Base-by-base conservation (phyloP, 352 stramenopile genomes). In the Detonula confervacea region DNA sequence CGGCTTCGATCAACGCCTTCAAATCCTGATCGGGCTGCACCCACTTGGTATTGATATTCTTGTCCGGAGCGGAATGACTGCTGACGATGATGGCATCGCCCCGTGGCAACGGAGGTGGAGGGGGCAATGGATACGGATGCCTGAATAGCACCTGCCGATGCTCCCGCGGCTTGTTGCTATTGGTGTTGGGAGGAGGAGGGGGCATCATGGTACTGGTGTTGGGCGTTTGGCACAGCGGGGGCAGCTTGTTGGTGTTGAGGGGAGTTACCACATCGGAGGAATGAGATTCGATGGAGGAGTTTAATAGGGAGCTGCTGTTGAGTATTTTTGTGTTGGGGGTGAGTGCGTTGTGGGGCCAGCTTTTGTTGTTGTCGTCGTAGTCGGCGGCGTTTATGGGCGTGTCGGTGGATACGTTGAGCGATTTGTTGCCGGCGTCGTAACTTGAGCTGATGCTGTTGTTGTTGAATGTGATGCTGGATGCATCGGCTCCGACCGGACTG, bases 121-220 rank as follows among this genome's bases (percentile, higher is more conserved):
- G 77, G 25, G 87, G 83, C n/a, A 85, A 67, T 14, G 86, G 85
- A 76, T 90, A 93, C 9, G 77, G 80, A 71, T 91, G 66, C 46
- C 80, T 75, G 62, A 93, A 91, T 14, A 78, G 46, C 39, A 92
- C 64, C 56, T 89, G 83, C 37, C 80, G 59, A 39, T 59, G 47
- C 60, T 81, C 8, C 29, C 47, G 29, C n/a, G 65, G 52, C n/a
- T 55, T 72, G 42, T 9, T 73, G 8, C 30, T 67, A 30, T 61
- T 69, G 27, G 20, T 59, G 27, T 62, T 49, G 8, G 64, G 29
- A 12, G 59, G 47, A 29, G 57, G 22, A 33, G 56, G n/a, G 16
- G 30, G 24, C 20, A 52, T n/a, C 0, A 8, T 55, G 5, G n/a
- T 46, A 22, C 8, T 35, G 52, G 14, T 37, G 63, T 1, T 20